Evolutionary conservation across 768 basidiomycete genomes (phyloP), one percentile per base, ranked within the genome.

Genomic region (Imleria badia): DNA sequence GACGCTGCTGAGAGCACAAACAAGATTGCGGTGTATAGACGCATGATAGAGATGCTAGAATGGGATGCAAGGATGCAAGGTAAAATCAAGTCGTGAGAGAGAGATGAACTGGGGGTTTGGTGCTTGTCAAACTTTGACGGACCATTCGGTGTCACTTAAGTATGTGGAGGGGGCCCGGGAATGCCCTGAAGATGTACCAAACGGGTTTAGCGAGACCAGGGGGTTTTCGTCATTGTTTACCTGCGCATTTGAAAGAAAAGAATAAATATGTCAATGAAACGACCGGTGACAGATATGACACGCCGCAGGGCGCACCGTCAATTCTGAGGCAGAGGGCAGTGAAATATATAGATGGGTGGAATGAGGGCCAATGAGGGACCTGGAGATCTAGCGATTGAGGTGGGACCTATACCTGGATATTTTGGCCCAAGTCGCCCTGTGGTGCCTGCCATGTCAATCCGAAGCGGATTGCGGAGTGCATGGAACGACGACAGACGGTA

Each of bases 41-140:
- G 66, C 66, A 67, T 67, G 44, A 20, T 33, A 26, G 19, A n/a
- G 19, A 14, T 8, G 23, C n/a, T 5, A n/a, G 53, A 14, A n/a
- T 46, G 39, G 10, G 34, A n/a, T 15, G 43, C n/a, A 13, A 17
- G 6, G 13, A 5, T 15, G 44, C 8, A 13, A 33, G 31, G 26
- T 3, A 26, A 26, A 11, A 33, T 45, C 19, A 5, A 15, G 30
- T 45, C 44, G 44, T 20, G 29, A 45, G 44, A 19, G 14, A 17
- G 23, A 4, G 2, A 14, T 26, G 26, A 26, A 6, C 26, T 26
- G 26, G 6, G 26, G 26, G 6, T 6, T 26, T 26, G 6, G 4
- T 26, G 26, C 26, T 26, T 26, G 26, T 26, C 26, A 26, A 6
- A 26, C n/a, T n/a, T n/a, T n/a, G n/a, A 45, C 29, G 42, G 29